These are phyloP conservation scores for Vigna nakashimae DNA, from an alignment of 306 rosid species.

Conservation along the genomic window DNA sequence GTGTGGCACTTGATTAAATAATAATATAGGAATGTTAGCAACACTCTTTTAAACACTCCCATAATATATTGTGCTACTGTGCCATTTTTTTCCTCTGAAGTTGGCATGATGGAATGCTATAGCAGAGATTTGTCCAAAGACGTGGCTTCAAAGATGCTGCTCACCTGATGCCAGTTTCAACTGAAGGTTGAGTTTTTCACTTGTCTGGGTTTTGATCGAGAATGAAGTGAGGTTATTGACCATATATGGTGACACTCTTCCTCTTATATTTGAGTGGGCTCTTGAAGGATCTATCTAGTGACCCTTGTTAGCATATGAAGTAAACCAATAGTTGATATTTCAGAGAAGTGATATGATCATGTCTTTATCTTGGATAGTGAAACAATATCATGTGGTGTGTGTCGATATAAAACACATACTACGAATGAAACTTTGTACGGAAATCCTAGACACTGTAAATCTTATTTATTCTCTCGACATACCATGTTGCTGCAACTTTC, in stretches of 20 bases:
- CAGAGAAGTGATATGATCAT: constrained; percentile 12
- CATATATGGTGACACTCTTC: constrained; percentile 1
- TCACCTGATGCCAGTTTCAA: background rate
- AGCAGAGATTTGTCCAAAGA: constrained; percentile 5
- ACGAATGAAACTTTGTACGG: background rate
- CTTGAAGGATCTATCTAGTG: constrained; percentile 22
- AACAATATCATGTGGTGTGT: background rate
- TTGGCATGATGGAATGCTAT: background rate
- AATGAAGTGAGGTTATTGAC: background rate
- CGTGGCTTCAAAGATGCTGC: constrained; percentile 13
- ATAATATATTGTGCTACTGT: background rate
- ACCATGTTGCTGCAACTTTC: background rate
- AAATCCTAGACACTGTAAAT: background rate
- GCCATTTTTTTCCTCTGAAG: constrained; percentile 3
- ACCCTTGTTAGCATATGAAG: constrained; percentile 10
- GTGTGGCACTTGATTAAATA: constrained; percentile 7
- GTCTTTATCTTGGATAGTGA: background rate
- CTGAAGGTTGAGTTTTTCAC: constrained; percentile 6
- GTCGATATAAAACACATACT: constrained; percentile 8
- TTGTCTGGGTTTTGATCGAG: constrained; percentile 28
- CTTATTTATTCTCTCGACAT: constrained; percentile 15
- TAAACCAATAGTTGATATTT: constrained; percentile 8
- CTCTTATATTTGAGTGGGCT: constrained; percentile 6
- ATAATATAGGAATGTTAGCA: background rate
- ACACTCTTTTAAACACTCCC: background rate